phyloP scores from a whole-genome alignment of 345 rosid species.

The Moringa oleifera region DNA sequence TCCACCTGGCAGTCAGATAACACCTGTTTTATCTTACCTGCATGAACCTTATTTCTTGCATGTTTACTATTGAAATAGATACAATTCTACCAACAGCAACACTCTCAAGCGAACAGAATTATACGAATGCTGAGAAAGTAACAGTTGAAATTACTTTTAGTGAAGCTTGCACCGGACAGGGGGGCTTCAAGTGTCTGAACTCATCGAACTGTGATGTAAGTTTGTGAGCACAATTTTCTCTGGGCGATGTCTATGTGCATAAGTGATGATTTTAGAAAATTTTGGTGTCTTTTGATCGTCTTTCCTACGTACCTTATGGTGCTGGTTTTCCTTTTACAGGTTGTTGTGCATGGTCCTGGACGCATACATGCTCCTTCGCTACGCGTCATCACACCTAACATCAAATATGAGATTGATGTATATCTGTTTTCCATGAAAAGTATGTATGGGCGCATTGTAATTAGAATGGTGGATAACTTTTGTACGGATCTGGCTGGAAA shows the following conservation, averaged over 20 bases:
- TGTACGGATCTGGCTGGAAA: constrained; percentile 50
- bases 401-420: constrained; percentile 30
- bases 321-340: constrained; percentile 21
- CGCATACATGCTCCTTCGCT: constrained; percentile 30
- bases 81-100: constrained; percentile 45
- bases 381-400: constrained; percentile 21
- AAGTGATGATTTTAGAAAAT: background rate
- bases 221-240: background rate
- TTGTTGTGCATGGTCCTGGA: constrained; percentile 34
- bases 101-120: constrained; percentile 31
- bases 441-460: constrained; percentile 27
- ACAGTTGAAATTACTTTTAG: constrained; percentile 35
- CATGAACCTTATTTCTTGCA: background rate
- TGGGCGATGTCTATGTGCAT: background rate
- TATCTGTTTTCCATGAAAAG: constrained; percentile 14
- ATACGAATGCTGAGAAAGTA: constrained; percentile 35
- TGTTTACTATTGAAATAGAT: constrained; percentile 18
- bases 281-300: too few relatives aligned
- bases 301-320: background rate
- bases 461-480: constrained; percentile 31
- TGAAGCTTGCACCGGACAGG: constrained; percentile 40
- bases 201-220: constrained; percentile 51
- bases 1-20: too few relatives aligned
- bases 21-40: too few relatives aligned
- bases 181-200: constrained; percentile 47